Base-by-base conservation (phyloP, 2,329 filamentous ascomycete genomes). In the Geoglossum cookeanum region DNA sequence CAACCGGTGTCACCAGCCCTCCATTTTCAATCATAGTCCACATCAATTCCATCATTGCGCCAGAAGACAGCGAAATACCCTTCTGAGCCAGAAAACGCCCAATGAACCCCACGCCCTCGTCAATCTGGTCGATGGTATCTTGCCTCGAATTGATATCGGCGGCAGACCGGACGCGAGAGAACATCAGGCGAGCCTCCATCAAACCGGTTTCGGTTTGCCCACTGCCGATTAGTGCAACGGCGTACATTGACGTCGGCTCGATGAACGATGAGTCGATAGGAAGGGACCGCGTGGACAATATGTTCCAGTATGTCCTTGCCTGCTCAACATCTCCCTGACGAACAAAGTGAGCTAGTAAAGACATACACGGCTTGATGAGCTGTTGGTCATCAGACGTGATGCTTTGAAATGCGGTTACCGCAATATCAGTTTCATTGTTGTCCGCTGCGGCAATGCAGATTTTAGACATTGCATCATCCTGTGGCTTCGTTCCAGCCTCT, bases 231-330 rank as follows among this genome's bases (percentile, higher is more conserved):
- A 97, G 75, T 53, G 89, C 87, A 58, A 94, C 81, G 13, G 86
- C 81, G 65, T 91, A 95, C 88, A 96, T 95, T 58, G 87, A 80
- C 11, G 88, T 85, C 29, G 89, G 86, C 71, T 95, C 89, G 60
- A 95, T 85, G 68, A 94, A 84, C 35, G 81, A 74, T 57, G 76
- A 68, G 11, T 78, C 77, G 37, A 80, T 76, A 55, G 76, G 73
- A 64, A 80, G 75, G 59, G 81, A 77, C 1, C 81, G 76, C 44
- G 74, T 77, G 61, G 77, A 80, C 47, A 96, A 74, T 58, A 86
- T 75, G 56, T 80, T 78, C 89, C 91, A 96, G 72, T 88, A 91
- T 61, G 82, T 78, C 61, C 84, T 79, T 55, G 90, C 90, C 57
- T 80, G 78, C 29, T 82, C 75, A 59, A 95, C 80, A 68, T 94